Evolutionary conservation across 148 eudicot species (phyloP).

Genomic region (Silene uniflora): DNA sequence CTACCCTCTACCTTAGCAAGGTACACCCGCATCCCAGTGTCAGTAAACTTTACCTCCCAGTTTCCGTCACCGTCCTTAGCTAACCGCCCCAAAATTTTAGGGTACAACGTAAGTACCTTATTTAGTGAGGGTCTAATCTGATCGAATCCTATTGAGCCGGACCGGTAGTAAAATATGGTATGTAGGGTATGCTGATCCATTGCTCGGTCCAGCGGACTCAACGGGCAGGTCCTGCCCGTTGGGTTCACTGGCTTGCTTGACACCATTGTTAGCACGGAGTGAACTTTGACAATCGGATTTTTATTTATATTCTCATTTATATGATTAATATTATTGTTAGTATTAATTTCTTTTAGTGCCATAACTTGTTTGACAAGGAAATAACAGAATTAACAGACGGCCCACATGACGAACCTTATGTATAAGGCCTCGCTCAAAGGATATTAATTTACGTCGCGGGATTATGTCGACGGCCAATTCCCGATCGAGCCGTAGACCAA

Average conservation of each 20-base stretch:
- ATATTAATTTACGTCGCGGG: too few relatives aligned
- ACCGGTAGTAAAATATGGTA: constrained; percentile 41
- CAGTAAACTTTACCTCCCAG: constrained; percentile 55
- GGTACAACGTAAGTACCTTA: constrained; percentile 39
- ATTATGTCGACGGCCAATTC: too few relatives aligned
- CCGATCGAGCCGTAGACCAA: too few relatives aligned
- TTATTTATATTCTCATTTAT: neutral
- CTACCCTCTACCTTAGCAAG: constrained; percentile 39
- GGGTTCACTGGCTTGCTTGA: constrained; percentile 41
- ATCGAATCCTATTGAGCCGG: constrained; percentile 27
- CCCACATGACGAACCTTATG: too few relatives aligned
- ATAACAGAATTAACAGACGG: constrained; percentile 29
- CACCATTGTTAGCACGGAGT: constrained; percentile 47
- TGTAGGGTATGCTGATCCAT: constrained; percentile 47
- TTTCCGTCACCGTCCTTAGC: constrained; percentile 30
- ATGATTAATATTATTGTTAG: too few relatives aligned
- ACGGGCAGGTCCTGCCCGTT: constrained; percentile 21
- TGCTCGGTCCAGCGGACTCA: constrained; percentile 47
- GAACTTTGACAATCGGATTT: constrained; percentile 27
- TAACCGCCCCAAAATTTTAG: constrained; percentile 48
- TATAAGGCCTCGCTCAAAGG: too few relatives aligned
- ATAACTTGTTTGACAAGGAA: neutral
- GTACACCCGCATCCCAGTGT: constrained; percentile 50
- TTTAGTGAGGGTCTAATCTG: constrained; percentile 29
- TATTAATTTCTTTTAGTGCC: neutral